These are phyloP conservation scores for Linnemannia exigua DNA, from an alignment of 192 early-diverging fungal species.

Conservation along the genomic window DNA sequence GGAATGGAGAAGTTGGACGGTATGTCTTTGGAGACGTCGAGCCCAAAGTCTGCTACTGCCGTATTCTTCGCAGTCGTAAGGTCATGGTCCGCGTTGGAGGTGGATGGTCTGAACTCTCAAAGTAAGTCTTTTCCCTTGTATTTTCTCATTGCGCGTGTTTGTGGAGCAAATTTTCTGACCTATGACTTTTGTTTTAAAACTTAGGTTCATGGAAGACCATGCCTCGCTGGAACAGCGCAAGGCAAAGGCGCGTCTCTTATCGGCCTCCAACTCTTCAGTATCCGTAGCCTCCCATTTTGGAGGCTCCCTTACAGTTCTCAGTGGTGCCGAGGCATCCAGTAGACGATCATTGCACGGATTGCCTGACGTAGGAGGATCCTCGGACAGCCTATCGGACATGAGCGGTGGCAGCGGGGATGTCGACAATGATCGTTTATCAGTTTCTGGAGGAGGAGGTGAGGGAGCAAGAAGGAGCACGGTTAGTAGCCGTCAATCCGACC, in stretches of 20 bases:
- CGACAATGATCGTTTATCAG: neutral
- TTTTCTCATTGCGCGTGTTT: neutral
- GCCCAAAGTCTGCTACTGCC: slow-evolving; percentile 74
- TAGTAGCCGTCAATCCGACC: neutral
- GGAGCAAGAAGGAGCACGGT: neutral
- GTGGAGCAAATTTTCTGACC: neutral
- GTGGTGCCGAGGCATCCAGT: slow-evolving; percentile 14
- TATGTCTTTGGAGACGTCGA: slow-evolving; percentile 77
- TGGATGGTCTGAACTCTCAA: slow-evolving; percentile 73
- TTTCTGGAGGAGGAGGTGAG: neutral
- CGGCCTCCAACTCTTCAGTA: slow-evolving; percentile 41
- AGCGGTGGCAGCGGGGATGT: slow-evolving; percentile 20
- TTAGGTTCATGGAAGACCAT: slow-evolving; percentile 55
- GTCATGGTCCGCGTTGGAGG: slow-evolving; percentile 80
- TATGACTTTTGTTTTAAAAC: neutral
- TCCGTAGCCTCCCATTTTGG: slow-evolving; percentile 38
- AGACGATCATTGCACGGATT: neutral
- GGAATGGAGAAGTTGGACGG: slow-evolving; percentile 67
- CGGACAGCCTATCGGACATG: slow-evolving; percentile 38
- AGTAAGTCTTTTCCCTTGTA: slow-evolving; percentile 48
- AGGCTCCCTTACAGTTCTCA: slow-evolving; percentile 25
- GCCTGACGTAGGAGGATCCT: slow-evolving; percentile 10
- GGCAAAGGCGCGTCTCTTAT: slow-evolving; percentile 26
- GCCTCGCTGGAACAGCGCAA: slow-evolving; percentile 53
- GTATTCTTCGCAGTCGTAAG: slow-evolving; percentile 70